A percentile compares a stretch with the other conserved stretches of the same genome.
Evolutionary conservation across 129 eudicot genomes (phyloP).

Genomic region (Chrysanthemum seticuspe): DNA sequence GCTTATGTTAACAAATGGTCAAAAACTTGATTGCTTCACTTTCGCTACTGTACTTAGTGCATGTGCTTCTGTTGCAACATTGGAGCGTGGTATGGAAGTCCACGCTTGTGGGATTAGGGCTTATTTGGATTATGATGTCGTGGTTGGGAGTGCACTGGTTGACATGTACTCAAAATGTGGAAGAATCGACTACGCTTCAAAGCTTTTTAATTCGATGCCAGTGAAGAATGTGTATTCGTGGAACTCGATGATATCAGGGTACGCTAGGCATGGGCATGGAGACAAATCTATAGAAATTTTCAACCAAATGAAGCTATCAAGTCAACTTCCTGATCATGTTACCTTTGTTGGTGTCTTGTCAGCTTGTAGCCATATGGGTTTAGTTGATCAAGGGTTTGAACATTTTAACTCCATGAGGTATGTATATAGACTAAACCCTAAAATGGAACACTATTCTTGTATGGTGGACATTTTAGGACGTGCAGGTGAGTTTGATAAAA

Average conservation of each 20-base stretch:
- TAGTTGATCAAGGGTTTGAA: slow-evolving; percentile 61
- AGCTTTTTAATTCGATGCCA: slow-evolving; percentile 62
- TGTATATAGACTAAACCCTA: slow-evolving; percentile 55
- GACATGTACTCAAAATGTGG: slow-evolving; percentile 97
- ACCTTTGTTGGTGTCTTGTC: slow-evolving; percentile 84
- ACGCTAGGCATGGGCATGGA: slow-evolving; percentile 86
- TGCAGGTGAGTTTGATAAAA: slow-evolving; percentile 73
- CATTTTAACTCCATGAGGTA: slow-evolving; percentile 78
- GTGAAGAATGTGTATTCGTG: slow-evolving; percentile 68
- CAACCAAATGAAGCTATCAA: slow-evolving; percentile 51
- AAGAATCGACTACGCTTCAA: slow-evolving; percentile 78
- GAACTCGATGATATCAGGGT: slow-evolving; percentile 96
- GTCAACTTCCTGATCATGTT: slow-evolving; percentile 78
- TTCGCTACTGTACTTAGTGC: slow-evolving; percentile 93
- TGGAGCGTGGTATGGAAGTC: slow-evolving; percentile 95
- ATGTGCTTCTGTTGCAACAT: slow-evolving; percentile 94
- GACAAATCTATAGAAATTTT: slow-evolving; percentile 59
- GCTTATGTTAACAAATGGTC: slow-evolving; percentile 68
- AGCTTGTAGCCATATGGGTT: slow-evolving; percentile 93
- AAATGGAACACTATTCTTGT: slow-evolving; percentile 88
- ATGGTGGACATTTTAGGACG: slow-evolving; percentile 93
- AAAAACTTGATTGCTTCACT: slow-evolving; percentile 70
- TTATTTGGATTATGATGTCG: slow-evolving; percentile 72
- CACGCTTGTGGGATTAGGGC: slow-evolving; percentile 83
- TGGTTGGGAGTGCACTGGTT: slow-evolving; percentile 82